Percentiles rank a stretch among this genome's conserved stretches.
These are phyloP conservation scores for Rhizopogon vulgaris DNA, from an alignment of 768 basidiomycete genomes.

Conservation along the genomic window DNA sequence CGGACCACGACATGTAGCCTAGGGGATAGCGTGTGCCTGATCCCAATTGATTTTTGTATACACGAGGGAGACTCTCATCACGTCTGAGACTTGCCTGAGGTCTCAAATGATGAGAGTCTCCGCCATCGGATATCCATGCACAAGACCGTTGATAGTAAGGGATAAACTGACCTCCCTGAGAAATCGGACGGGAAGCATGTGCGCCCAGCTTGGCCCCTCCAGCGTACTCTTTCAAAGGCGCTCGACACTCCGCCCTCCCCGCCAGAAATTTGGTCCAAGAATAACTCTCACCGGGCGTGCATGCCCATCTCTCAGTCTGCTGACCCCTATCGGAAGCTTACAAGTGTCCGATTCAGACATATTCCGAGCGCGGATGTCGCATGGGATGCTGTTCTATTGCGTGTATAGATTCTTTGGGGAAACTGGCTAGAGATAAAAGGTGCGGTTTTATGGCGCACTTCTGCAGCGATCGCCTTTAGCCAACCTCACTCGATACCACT, in stretches of 20 bases:
- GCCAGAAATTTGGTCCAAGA: conserved; percentile 2
- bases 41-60: no score
- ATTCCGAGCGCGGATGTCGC: no score
- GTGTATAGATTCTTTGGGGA: background rate
- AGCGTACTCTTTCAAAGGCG: background rate
- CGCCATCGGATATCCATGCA: background rate
- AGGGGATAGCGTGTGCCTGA: no score
- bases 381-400: background rate
- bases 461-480: background rate
- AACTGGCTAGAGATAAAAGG: conserved; percentile 11
- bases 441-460: background rate
- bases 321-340: background rate
- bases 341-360: background rate
- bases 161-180: background rate
- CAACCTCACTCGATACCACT: background rate
- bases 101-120: background rate
- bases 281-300: background rate
- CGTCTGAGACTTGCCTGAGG: background rate
- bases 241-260: background rate
- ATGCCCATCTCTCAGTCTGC: conserved; percentile 3
- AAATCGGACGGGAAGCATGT: background rate
- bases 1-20: no score
- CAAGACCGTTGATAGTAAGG: background rate
- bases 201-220: background rate
- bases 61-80: background rate